Evolutionary conservation across 495 filamentous ascomycete genomes (phyloP), one percentile per base, ranked within the genome.

Genomic region (Penicillium parvum): DNA sequence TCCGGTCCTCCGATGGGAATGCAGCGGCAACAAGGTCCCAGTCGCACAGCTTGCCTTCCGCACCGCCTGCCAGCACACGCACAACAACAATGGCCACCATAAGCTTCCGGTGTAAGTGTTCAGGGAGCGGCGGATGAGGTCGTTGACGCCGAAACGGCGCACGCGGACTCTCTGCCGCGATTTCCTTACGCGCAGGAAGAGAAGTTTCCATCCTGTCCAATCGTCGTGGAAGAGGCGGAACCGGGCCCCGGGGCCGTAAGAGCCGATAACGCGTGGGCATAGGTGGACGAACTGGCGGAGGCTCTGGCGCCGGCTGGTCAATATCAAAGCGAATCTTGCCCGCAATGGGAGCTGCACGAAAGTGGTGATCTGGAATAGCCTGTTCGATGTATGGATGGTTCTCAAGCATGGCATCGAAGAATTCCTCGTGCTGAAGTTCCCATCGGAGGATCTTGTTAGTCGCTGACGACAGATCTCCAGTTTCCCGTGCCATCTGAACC

Each of bases 41-140:
- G 48, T 95, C 84, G 19, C 90, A 68, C 1, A 72, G 63, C 35
- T 71, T 72, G 6, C 55, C 64, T 29, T 87, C 81, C 7, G 81
- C 53, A 4, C 89, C 90, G 14, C 90, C 88, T 14, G 85, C 74
- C 28, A 96, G 61, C 4, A 79, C 81, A 18, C 82, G 79, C 15
- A 90, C 71, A 17, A 85, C 84, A 28, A 86, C 75, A 20, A 92
- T 81, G n/a, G 84, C 81, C 34, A 81, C 71, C 49, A 87, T 68
- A 20, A 87, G 67, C 28, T 61, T 61, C 8, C 65, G 63, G 14
- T 57, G 32, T 3, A 65, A 29, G 1, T 26, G 14, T 7, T 60
- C 55, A 5, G 66, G 40, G 7, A 71, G n/a, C 10, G 53, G 32
- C 7, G 43, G 30, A 32, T 47, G 30, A 9, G 50, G 51, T 19